Evolutionary conservation across 129 eudicot genomes (phyloP).

Genomic region (Helianthus tuberosus): DNA sequence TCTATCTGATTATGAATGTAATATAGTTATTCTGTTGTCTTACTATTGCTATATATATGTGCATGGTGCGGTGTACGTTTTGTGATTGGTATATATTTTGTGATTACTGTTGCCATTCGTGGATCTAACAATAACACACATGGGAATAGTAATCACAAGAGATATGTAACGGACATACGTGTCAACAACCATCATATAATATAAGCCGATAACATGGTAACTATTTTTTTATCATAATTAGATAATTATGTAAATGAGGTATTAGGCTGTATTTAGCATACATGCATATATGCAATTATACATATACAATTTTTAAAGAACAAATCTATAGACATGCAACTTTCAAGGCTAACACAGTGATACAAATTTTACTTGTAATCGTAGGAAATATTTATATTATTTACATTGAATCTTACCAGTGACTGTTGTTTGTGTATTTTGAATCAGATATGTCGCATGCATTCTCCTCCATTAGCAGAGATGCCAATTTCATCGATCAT

Average conservation of each 20-base stretch:
- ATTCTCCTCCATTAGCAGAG: conserved; percentile 79
- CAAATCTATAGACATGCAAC: neutral
- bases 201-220: neutral
- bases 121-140: neutral
- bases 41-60: neutral
- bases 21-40: no score
- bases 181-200: neutral
- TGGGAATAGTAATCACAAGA: neutral
- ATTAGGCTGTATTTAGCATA: neutral
- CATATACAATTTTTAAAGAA: neutral
- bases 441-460: conserved; percentile 86
- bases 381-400: neutral
- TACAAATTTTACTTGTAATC: neutral
- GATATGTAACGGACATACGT: neutral
- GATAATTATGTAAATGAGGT: neutral
- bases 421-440: conserved; percentile 26
- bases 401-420: neutral
- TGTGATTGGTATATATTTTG: neutral
- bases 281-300: neutral
- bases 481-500: conserved; percentile 86
- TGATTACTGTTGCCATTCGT: neutral
- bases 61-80: neutral
- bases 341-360: neutral
- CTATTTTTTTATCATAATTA: neutral
- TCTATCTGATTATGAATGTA: neutral